Conservation (phyloP, 179 eudicot species). For the Actinidia arguta region DNA sequence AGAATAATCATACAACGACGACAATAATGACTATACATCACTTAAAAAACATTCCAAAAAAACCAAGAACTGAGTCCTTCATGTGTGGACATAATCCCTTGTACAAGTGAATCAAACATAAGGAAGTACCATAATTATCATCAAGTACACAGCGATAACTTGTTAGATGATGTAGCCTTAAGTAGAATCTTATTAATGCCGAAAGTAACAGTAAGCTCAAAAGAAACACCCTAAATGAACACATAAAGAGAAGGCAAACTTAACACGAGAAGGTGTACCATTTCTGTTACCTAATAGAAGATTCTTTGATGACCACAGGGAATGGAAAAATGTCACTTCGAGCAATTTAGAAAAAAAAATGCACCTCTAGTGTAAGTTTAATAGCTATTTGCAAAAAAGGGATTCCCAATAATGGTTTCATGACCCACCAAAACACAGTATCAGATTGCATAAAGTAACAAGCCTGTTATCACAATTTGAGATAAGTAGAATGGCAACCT, state of each 20-base stretch:
- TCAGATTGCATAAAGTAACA: slow-evolving; percentile 43
- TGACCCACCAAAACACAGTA: slow-evolving; percentile 79
- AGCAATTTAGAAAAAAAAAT: not conserved
- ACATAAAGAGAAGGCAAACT: not conserved
- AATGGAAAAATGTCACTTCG: not conserved
- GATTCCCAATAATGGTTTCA: slow-evolving; percentile 49
- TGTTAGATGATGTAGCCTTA: not conserved
- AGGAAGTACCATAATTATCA: too few species aligned
- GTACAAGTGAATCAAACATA: too few species aligned
- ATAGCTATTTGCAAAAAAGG: slow-evolving; percentile 61
- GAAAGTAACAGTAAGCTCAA: not conserved
- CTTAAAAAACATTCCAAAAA: too few species aligned
- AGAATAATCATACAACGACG: too few species aligned
- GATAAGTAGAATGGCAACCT: slow-evolving; percentile 56
- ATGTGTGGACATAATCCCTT: too few species aligned
- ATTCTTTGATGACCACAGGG: not conserved
- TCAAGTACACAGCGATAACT: not conserved
- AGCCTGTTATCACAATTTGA: slow-evolving; percentile 42
- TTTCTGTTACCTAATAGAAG: not conserved
- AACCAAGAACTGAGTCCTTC: too few species aligned
- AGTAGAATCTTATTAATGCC: not conserved
- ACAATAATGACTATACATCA: too few species aligned
- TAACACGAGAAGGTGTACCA: not conserved
- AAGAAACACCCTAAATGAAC: not conserved
- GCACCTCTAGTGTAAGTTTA: slow-evolving; percentile 43